Conservation (phyloP, 768 basidiomycete genomes). For the Boletus sp. region DNA sequence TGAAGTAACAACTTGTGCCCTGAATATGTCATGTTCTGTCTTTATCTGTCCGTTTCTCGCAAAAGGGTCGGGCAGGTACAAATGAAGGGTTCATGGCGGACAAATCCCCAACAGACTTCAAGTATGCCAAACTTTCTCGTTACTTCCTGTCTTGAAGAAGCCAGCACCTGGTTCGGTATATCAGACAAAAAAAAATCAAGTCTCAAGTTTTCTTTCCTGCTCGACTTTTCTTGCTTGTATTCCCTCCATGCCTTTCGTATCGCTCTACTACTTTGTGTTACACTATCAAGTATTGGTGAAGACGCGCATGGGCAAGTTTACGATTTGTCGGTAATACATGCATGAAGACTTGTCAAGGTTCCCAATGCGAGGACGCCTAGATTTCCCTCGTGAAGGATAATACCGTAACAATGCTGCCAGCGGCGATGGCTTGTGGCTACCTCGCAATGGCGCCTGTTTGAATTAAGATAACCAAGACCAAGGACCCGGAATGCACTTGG, state of each 20-base stretch:
- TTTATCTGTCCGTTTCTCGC: slow-evolving; percentile 28
- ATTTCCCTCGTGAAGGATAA: slow-evolving; percentile 18
- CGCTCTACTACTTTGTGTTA: slow-evolving; percentile 49
- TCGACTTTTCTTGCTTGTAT: slow-evolving; percentile 52
- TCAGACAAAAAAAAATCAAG: slow-evolving; percentile 54
- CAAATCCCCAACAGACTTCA: slow-evolving; percentile 38
- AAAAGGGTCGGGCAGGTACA: slow-evolving; percentile 43
- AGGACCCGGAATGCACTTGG: slow-evolving; percentile 8
- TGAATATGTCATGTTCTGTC: slow-evolving; percentile 27
- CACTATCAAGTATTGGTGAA: slow-evolving; percentile 39
- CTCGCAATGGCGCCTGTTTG: slow-evolving; percentile 10
- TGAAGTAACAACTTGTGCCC: slow-evolving; percentile 38
- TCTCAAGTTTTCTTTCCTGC: slow-evolving; percentile 64
- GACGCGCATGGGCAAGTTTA: slow-evolving; percentile 37
- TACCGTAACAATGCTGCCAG: slow-evolving; percentile 1
- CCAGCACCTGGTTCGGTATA: slow-evolving; percentile 50
- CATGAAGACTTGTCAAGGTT: slow-evolving; percentile 31
- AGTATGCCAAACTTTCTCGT: slow-evolving; percentile 52
- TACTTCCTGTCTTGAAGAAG: slow-evolving; percentile 48
- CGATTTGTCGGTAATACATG: slow-evolving; percentile 38
- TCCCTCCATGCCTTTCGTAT: slow-evolving; percentile 38
- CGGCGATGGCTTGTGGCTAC: slow-evolving; percentile 7
- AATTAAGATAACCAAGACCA: slow-evolving; percentile 23
- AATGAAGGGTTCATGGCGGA: slow-evolving; percentile 44
- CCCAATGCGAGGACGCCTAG: slow-evolving; percentile 14